These are phyloP conservation scores for Mimosa bimucronata DNA, from an alignment of 306 rosid genomes.

Conservation along the genomic window DNA sequence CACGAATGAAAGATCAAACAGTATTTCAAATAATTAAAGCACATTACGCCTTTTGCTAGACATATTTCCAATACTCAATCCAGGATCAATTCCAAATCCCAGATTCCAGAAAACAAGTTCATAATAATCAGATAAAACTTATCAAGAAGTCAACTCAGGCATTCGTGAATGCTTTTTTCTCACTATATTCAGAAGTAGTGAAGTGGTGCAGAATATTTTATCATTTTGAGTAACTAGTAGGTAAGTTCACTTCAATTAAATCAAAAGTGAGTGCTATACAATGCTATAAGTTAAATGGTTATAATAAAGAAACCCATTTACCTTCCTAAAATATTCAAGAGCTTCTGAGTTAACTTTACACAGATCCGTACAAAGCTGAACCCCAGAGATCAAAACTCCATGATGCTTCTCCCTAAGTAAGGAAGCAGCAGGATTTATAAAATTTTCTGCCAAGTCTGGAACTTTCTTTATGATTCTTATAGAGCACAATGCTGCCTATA, in stretches of 20 bases:
- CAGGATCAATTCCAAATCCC: conserved; percentile 20
- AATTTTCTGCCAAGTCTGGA: conserved; percentile 96
- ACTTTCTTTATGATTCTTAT: conserved; percentile 96
- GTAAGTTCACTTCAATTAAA: conserved; percentile 33
- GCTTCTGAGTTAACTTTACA: conserved; percentile 85
- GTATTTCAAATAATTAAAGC: neutral
- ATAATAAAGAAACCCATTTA: conserved; percentile 43
- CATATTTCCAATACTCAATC: neutral
- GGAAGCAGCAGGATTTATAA: conserved; percentile 88
- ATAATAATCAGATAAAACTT: conserved; percentile 3
- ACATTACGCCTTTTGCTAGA: conserved; percentile 21
- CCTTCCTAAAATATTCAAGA: conserved; percentile 91
- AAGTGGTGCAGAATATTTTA: conserved; percentile 6
- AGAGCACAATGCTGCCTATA: conserved; percentile 96
- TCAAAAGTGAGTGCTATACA: conserved; percentile 21
- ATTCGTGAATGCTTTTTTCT: neutral
- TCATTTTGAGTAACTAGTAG: conserved; percentile 12
- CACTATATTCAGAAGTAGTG: neutral
- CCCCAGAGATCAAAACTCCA: conserved; percentile 94
- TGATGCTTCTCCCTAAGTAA: conserved; percentile 98
- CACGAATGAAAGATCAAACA: conserved; percentile 22
- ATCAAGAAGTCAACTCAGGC: neutral
- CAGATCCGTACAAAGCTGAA: conserved; percentile 98
- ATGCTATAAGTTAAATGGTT: conserved; percentile 15
- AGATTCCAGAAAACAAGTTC: conserved; percentile 28